These are phyloP conservation scores for Clonostachys solani DNA, from an alignment of 2,329 filamentous ascomycete species.

Conservation along the genomic window DNA sequence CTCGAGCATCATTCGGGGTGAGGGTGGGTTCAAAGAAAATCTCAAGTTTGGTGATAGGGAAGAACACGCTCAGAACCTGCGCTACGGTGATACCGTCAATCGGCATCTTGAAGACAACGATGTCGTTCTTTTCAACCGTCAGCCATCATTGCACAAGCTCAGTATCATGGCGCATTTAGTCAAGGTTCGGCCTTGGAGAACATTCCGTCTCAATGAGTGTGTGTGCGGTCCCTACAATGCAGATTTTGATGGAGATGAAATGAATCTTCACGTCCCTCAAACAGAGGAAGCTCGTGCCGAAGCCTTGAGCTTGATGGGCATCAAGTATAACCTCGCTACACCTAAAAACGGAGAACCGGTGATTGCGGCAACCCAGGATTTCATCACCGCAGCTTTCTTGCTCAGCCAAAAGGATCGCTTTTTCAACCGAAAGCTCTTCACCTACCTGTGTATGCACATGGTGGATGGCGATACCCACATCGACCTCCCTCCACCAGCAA, in stretches of 20 bases:
- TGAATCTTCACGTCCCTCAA: constrained; percentile 97
- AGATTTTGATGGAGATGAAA: constrained; percentile 98
- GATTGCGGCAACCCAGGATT: constrained; percentile 98
- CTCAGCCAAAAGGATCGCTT: constrained; percentile 91
- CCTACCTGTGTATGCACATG: constrained; percentile 92
- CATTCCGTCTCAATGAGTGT: constrained; percentile 96
- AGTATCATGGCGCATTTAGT: constrained; percentile 96
- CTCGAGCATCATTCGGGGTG: constrained; percentile 72
- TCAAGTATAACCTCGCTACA: constrained; percentile 92
- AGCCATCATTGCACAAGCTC: constrained; percentile 95
- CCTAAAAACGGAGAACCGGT: constrained; percentile 98
- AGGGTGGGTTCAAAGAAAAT: constrained; percentile 62
- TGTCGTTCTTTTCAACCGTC: constrained; percentile 95
- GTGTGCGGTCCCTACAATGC: constrained; percentile 98
- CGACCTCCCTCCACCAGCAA: constrained; percentile 81
- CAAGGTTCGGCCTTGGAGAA: constrained; percentile 91
- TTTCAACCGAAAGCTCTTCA: constrained; percentile 83
- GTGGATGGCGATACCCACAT: constrained; percentile 73
- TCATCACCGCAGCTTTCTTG: constrained; percentile 92
- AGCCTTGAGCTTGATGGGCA: constrained; percentile 94
- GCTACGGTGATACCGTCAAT: constrained; percentile 85
- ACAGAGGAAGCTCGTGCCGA: constrained; percentile 95
- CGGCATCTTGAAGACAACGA: constrained; percentile 94
- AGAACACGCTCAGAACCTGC: constrained; percentile 67
- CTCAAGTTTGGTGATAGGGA: constrained; percentile 72